Evolutionary conservation across 2,329 filamentous ascomycete genomes (phyloP), one percentile per base, ranked within the genome.

Genomic region (Penicillium brevicompactum): DNA sequence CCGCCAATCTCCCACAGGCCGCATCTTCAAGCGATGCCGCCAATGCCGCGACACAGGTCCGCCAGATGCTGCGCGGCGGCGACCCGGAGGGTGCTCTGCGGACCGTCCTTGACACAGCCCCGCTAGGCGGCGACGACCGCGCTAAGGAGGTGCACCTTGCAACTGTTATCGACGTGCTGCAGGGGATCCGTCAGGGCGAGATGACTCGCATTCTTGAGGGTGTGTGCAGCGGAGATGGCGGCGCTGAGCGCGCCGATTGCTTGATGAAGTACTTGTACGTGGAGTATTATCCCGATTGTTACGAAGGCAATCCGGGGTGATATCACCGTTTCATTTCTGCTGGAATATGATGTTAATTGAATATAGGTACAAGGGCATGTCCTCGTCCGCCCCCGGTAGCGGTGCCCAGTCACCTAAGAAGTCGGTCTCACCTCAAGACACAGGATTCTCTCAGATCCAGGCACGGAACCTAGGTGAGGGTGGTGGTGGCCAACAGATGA

Each of bases 251-350:
- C 58, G 79, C 96, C 64, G 94, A 99, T 74, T 91, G 93, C 49
- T 79, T 99, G 74, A 96, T 96, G 90, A 99, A 99, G 80, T 99
- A 97, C 78, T 81, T 97, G 87, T 97, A 85, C 69, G 89, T 81
- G 46, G 14, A 42, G 7, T 27, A 42, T n/a, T 21, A 1, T 49
- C 24, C 8, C 24, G 18, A 30, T 22, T 38, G 4, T 13, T 10
- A 9, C n/a, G 6, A 11, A 24, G 24, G 7, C 1, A 0, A 13
- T 18, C 3, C 7, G n/a, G 2, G 4, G 13, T 8, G 27, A 5
- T 7, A 10, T 11, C 3, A n/a, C 3, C 3, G 2, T n/a, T 6
- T n/a, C 30, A n/a, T 6, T 21, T n/a, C 8, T 9, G 10, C 10
- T 41, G 45, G 37, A 21, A 18, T 18, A 49, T 11, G 43, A 42